These are phyloP conservation scores for Davidsoniella eucalypti DNA, from an alignment of 2,329 filamentous ascomycete genomes.

Conservation along the genomic window DNA sequence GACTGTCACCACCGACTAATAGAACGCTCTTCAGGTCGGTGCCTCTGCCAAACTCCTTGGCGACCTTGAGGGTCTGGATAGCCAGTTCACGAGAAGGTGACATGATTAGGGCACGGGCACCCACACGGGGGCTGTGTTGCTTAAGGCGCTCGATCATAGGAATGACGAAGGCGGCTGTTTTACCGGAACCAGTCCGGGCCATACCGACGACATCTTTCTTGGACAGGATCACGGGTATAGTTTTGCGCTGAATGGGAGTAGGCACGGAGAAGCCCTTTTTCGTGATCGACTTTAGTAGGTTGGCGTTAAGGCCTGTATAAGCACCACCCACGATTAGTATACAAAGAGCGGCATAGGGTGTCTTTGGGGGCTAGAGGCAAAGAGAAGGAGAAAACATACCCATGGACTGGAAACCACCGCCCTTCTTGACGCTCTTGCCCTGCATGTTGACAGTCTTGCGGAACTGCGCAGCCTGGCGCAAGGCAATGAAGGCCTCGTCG, in stretches of 20 bases:
- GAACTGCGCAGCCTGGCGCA: conserved; percentile 73
- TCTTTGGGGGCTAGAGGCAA: background rate
- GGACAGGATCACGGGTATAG: conserved; percentile 80
- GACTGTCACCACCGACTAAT: conserved; percentile 82
- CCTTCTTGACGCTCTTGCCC: conserved; percentile 78
- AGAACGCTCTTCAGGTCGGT: conserved; percentile 84
- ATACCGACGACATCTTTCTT: conserved; percentile 95
- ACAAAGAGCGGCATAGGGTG: no score
- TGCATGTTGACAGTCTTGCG: conserved; percentile 70
- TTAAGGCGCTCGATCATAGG: conserved; percentile 94
- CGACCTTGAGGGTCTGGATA: conserved; percentile 85
- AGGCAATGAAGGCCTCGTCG: conserved; percentile 83
- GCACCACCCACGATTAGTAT: background rate
- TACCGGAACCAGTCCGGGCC: conserved; percentile 96
- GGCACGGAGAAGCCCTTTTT: conserved; percentile 92
- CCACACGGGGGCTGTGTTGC: conserved; percentile 71
- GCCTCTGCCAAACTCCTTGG: conserved; percentile 81
- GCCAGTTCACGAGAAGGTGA: conserved; percentile 90
- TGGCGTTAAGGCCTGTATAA: conserved; percentile 50
- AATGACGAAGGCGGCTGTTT: conserved; percentile 95
- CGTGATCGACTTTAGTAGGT: conserved; percentile 76
- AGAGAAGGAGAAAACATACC: conserved; percentile 27
- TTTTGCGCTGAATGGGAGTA: conserved; percentile 93
- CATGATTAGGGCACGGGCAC: conserved; percentile 70
- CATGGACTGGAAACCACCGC: conserved; percentile 94